These are phyloP conservation scores for Phytopythium montanum DNA, from an alignment of 352 stramenopile genomes.

Conservation along the genomic window DNA sequence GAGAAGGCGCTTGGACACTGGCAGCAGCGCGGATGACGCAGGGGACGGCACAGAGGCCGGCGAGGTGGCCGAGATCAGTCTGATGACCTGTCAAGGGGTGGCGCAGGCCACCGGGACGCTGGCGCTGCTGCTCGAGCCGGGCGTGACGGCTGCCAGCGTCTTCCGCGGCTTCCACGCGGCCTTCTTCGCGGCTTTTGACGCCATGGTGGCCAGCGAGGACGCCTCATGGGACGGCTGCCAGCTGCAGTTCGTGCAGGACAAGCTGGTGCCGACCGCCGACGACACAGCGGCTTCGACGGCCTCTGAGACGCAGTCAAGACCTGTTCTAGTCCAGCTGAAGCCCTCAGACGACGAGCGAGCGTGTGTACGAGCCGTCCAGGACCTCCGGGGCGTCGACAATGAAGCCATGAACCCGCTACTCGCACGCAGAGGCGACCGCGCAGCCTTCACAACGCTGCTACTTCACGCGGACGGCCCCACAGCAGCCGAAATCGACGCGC, in stretches of 20 bases:
- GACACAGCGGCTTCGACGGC: conserved; percentile 29
- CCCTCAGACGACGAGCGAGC: conserved; percentile 31
- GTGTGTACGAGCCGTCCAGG: conserved; percentile 38
- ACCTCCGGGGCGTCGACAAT: conserved; percentile 27
- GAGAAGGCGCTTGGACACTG: neutral
- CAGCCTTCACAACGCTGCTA: conserved; percentile 46
- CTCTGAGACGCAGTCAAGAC: conserved; percentile 14
- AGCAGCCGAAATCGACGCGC: conserved; percentile 24
- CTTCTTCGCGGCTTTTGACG: conserved; percentile 66
- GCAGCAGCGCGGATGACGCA: neutral
- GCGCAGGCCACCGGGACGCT: conserved; percentile 25
- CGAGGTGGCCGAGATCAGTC: conserved; percentile 20
- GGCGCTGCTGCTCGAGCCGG: conserved; percentile 33
- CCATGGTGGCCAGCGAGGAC: conserved; percentile 54
- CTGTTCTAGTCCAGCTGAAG: conserved; percentile 53
- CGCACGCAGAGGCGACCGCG: conserved; percentile 37
- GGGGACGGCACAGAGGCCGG: neutral
- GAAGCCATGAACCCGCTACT: conserved; percentile 51
- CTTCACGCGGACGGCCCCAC: conserved; percentile 38
- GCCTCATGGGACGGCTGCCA: conserved; percentile 58
- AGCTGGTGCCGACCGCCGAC: conserved; percentile 38
- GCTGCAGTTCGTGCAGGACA: conserved; percentile 58
- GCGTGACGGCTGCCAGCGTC: conserved; percentile 21
- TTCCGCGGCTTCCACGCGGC: conserved; percentile 52
- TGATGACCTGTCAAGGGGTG: conserved; percentile 36